phyloP scores from a whole-genome alignment of 768 basidiomycete genomes.

The Macrocybe gigantea region DNA sequence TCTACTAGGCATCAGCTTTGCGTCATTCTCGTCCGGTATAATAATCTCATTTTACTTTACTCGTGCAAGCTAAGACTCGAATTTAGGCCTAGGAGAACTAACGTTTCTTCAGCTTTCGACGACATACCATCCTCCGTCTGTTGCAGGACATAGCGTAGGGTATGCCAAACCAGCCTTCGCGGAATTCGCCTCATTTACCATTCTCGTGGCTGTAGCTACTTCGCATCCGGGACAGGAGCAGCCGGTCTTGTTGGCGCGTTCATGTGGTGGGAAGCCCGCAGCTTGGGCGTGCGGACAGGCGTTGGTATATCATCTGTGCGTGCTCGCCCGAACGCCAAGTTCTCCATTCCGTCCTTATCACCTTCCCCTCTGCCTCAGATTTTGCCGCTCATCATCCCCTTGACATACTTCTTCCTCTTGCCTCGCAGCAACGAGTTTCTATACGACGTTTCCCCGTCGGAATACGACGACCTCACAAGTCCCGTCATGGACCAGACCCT shows the following conservation, averaged over 20 bases:
- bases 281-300: conserved; percentile 76
- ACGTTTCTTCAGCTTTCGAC: conserved; percentile 94
- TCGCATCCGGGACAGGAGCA: conserved; percentile 90
- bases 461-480: conserved; percentile 31
- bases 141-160: conserved; percentile 81
- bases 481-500: conserved; percentile 22
- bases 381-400: conserved; percentile 74
- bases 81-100: conserved; percentile 81
- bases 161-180: conserved; percentile 21
- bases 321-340: background rate
- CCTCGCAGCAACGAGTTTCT: conserved; percentile 54
- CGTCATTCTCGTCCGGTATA: conserved; percentile 82
- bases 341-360: conserved; percentile 1
- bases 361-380: conserved; percentile 37
- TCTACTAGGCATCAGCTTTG: conserved; percentile 71
- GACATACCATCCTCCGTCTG: conserved; percentile 60
- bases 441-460: conserved; percentile 26
- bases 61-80: background rate
- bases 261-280: conserved; percentile 91
- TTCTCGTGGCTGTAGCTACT: conserved; percentile 53
- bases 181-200: background rate
- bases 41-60: background rate
- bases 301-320: conserved; percentile 80
- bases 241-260: conserved; percentile 91
- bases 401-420: conserved; percentile 73